phyloP scores from a whole-genome alignment of 2,329 filamentous ascomycete species.

The Aspergillus arachidicola region DNA sequence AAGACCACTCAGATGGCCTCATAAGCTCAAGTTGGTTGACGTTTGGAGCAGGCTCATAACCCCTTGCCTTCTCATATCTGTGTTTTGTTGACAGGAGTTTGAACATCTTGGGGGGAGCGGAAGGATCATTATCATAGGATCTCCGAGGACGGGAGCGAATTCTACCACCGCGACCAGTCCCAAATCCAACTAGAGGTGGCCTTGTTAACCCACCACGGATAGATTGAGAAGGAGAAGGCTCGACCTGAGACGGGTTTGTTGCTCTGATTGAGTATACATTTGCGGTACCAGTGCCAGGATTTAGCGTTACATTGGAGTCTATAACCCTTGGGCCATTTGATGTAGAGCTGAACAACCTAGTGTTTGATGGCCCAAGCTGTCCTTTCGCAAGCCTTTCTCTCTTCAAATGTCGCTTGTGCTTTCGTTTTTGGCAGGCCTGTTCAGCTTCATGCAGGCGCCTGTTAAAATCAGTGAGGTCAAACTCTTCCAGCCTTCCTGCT shows the following conservation, averaged over 20 bases:
- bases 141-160: constrained; percentile 10
- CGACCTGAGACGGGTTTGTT: not conserved
- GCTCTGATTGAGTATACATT: not conserved
- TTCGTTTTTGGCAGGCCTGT: constrained; percentile 26
- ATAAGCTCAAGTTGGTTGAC: constrained; percentile 38
- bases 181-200: constrained; percentile 21
- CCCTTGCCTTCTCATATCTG: constrained; percentile 35
- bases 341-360: not conserved
- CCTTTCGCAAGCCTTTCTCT: constrained; percentile 25
- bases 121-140: constrained; percentile 8
- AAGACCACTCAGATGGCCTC: constrained; percentile 36
- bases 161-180: constrained; percentile 8
- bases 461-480: constrained; percentile 26
- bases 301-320: not conserved
- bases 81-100: constrained; percentile 29
- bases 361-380: too few relatives aligned
- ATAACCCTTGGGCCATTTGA: not conserved
- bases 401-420: constrained; percentile 31
- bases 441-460: constrained; percentile 10
- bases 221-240: not conserved
- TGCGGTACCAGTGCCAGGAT: not conserved
- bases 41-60: constrained; percentile 39
- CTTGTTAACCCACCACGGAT: not conserved
- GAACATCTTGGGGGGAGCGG: constrained; percentile 16
- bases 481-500: constrained; percentile 30